Evolutionary conservation across 2,329 filamentous ascomycete genomes (phyloP).

Genomic region (Fusarium sp.): DNA sequence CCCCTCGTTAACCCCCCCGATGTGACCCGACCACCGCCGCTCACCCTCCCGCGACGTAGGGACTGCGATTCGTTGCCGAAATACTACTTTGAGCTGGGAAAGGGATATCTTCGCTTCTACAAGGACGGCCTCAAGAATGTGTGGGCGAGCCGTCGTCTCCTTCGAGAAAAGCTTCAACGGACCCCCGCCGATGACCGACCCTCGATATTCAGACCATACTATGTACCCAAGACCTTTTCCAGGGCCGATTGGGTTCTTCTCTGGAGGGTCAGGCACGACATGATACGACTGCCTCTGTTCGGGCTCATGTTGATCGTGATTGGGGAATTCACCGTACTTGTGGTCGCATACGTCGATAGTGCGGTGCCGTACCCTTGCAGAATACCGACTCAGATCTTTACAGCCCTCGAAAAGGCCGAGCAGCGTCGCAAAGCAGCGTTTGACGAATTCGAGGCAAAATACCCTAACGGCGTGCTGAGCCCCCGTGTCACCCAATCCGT

Average conservation of each 20-base stretch:
- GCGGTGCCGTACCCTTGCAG: conserved; percentile 86
- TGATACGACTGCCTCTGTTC: conserved; percentile 83
- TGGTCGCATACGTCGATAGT: conserved; percentile 76
- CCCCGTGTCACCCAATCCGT: conserved; percentile 45
- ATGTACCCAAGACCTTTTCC: conserved; percentile 55
- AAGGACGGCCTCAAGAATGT: conserved; percentile 84
- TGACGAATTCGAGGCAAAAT: conserved; percentile 51
- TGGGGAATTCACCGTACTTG: conserved; percentile 87
- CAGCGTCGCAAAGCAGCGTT: conserved; percentile 63
- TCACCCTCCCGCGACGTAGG: conserved; percentile 70
- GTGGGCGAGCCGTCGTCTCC: conserved; percentile 71
- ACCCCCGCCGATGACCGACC: conserved; percentile 67
- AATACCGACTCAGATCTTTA: conserved; percentile 78
- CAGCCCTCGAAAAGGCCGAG: conserved; percentile 67
- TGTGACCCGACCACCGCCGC: conserved; percentile 77
- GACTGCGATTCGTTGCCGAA: conserved; percentile 46
- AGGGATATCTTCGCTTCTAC: conserved; percentile 87
- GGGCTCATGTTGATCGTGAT: conserved; percentile 79
- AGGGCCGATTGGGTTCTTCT: conserved; percentile 79
- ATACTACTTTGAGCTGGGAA: conserved; percentile 73
- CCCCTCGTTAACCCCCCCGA: conserved; percentile 75
- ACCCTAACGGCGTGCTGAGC: conserved; percentile 52
- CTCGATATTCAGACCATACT: conserved; percentile 50
- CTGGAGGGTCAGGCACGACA: conserved; percentile 75
- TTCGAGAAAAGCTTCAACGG: conserved; percentile 56